A percentile compares a stretch with the other conserved stretches of the same genome.
Conservation (phyloP, 2,329 filamentous ascomycete species). For the Fusarium oligoseptatum region DNA sequence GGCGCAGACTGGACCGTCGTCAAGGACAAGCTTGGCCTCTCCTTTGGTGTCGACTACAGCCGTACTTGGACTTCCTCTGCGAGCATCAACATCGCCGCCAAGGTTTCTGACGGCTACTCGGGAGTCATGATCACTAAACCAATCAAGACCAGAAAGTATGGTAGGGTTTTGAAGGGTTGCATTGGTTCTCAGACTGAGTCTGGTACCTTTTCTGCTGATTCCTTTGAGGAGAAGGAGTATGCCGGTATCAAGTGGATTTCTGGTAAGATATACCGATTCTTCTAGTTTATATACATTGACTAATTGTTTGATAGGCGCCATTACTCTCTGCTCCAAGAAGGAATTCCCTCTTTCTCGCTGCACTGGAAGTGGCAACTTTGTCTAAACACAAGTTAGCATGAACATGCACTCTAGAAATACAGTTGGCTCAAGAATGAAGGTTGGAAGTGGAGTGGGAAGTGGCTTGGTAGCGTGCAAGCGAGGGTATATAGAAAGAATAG, state of each 20-base stretch:
- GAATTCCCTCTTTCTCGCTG: constrained; percentile 26
- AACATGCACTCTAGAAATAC: neutral
- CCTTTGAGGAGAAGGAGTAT: constrained; percentile 15
- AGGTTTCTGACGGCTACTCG: neutral
- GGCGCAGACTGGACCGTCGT: neutral
- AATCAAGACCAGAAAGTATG: constrained; percentile 15
- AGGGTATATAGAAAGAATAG: neutral
- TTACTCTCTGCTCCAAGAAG: constrained; percentile 23
- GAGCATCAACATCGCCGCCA: constrained; percentile 13
- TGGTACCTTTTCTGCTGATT: constrained; percentile 24
- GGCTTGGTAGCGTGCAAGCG: neutral
- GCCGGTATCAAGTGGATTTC: constrained; percentile 26
- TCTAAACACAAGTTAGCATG: neutral
- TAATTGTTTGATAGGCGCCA: constrained; percentile 4
- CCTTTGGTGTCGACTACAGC: constrained; percentile 22
- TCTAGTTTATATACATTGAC: neutral
- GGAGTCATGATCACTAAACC: constrained; percentile 21
- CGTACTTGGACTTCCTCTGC: constrained; percentile 23
- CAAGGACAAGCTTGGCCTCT: constrained; percentile 6
- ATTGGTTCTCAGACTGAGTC: constrained; percentile 10
- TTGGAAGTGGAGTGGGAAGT: neutral
- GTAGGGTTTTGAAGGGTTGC: constrained; percentile 14
- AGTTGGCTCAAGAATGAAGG: neutral
- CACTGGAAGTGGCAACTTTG: constrained; percentile 20
- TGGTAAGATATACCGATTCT: neutral